A percentile compares a stretch with the other conserved stretches of the same genome.
These are phyloP conservation scores for Ascomycota sp. DNA, from an alignment of 2,329 filamentous ascomycete species.

Conservation along the genomic window DNA sequence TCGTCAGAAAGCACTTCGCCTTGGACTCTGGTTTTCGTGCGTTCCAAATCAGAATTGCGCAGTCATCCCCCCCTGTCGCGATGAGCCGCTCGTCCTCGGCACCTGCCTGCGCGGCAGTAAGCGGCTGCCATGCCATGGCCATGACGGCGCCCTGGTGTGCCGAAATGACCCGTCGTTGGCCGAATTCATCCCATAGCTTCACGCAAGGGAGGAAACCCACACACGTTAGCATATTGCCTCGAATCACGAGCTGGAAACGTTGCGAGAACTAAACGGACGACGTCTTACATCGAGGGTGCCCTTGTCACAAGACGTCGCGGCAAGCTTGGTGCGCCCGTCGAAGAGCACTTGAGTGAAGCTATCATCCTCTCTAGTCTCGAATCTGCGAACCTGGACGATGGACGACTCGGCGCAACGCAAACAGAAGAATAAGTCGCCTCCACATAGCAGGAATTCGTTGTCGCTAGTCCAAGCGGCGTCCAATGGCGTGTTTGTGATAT, in stretches of 20 bases:
- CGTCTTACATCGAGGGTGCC: constrained; percentile 39
- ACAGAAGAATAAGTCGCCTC: constrained; percentile 30
- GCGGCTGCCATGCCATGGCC: constrained; percentile 39
- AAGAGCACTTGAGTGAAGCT: constrained; percentile 34
- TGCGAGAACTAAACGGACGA: background rate
- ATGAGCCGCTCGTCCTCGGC: constrained; percentile 32
- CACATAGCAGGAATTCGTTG: constrained; percentile 36
- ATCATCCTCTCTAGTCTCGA: constrained; percentile 32
- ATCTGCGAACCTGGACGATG: constrained; percentile 26
- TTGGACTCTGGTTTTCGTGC: constrained; percentile 32
- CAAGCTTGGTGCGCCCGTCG: constrained; percentile 29
- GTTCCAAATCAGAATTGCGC: constrained; percentile 43
- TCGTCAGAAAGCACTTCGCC: constrained; percentile 38
- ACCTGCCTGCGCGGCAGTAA: constrained; percentile 14
- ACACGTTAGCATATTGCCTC: too few relatives aligned
- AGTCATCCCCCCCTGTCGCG: constrained; percentile 41
- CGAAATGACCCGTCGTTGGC: constrained; percentile 32
- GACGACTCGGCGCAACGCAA: constrained; percentile 25
- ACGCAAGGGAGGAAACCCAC: too few relatives aligned
- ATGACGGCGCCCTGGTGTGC: constrained; percentile 39
- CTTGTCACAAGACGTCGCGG: constrained; percentile 38
- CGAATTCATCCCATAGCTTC: constrained; percentile 34
- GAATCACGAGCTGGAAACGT: too few relatives aligned
- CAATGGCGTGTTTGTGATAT: constrained; percentile 27
- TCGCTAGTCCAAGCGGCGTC: constrained; percentile 41